Evolutionary conservation across 2,329 filamentous ascomycete species (phyloP).

Genomic region (Claviceps purpurea): DNA sequence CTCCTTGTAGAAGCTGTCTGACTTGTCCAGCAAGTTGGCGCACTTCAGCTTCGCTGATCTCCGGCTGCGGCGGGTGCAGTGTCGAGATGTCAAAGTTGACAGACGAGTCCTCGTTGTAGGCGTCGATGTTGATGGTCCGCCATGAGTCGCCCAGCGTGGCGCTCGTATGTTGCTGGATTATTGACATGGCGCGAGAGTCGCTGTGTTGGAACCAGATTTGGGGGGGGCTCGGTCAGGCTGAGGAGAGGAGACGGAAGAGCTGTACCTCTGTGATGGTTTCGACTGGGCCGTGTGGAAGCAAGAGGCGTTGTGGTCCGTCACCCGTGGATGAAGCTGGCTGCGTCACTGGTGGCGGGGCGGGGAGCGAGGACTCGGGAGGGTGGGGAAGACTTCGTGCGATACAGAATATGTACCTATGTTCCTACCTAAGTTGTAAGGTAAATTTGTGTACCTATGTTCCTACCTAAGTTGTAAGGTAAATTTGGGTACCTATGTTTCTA

Average conservation of each 20-base stretch:
- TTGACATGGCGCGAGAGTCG: slow-evolving; percentile 37
- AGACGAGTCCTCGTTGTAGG: slow-evolving; percentile 77
- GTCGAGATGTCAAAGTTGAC: slow-evolving; percentile 83
- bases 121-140: slow-evolving; percentile 92
- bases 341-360: too few species aligned
- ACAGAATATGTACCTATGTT: too few species aligned
- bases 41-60: slow-evolving; percentile 64
- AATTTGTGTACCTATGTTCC: too few species aligned
- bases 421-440: too few species aligned
- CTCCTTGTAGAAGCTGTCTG: slow-evolving; percentile 73
- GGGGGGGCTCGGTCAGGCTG: not conserved
- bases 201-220: not conserved
- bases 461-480: too few species aligned
- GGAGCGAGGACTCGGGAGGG: too few species aligned
- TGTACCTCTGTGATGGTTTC: not conserved
- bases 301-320: not conserved
- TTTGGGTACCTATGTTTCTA: too few species aligned
- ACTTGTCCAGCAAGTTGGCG: slow-evolving; percentile 69
- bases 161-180: slow-evolving; percentile 51
- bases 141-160: slow-evolving; percentile 50
- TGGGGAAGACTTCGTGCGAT: too few species aligned
- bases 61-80: slow-evolving; percentile 62
- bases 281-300: not conserved
- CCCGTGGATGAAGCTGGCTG: slow-evolving; percentile 12
- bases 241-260: not conserved